Percentiles rank a stretch among this genome's conserved stretches.
These are phyloP conservation scores for Suillus subalutaceus DNA, from an alignment of 768 basidiomycete species.

Conservation along the genomic window DNA sequence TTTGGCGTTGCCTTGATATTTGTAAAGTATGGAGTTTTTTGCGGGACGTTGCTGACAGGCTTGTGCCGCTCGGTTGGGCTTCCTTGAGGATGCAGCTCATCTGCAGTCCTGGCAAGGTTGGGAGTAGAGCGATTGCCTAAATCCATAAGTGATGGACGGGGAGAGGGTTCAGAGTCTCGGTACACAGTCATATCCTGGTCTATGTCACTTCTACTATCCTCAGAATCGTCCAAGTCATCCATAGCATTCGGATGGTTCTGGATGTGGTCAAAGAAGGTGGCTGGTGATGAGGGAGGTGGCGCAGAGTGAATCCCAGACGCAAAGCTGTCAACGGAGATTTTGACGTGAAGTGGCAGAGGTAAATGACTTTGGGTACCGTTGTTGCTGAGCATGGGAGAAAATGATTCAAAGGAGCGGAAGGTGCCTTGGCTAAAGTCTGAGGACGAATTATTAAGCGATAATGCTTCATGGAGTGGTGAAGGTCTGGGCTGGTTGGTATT, in stretches of 20 bases:
- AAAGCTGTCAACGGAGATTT: slow-evolving; percentile 48
- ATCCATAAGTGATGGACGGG: slow-evolving; percentile 56
- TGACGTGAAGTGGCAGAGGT: slow-evolving; percentile 38
- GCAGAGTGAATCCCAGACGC: slow-evolving; percentile 57
- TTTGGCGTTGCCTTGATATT: slow-evolving; percentile 41
- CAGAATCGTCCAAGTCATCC: slow-evolving; percentile 70
- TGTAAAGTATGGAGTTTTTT: slow-evolving; percentile 47
- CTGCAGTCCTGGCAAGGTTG: slow-evolving; percentile 49
- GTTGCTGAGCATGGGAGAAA: slow-evolving; percentile 27
- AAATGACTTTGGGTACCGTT: slow-evolving; percentile 6
- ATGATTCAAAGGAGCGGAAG: slow-evolving; percentile 33
- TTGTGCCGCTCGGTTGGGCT: slow-evolving; percentile 42
- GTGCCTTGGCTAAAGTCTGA: slow-evolving; percentile 30
- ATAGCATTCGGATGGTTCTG: slow-evolving; percentile 71
- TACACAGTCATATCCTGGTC: slow-evolving; percentile 39
- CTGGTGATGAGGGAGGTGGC: slow-evolving; percentile 65
- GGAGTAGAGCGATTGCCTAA: slow-evolving; percentile 74
- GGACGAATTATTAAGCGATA: slow-evolving; percentile 25
- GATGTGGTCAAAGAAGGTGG: slow-evolving; percentile 76
- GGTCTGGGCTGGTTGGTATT: slow-evolving; percentile 22
- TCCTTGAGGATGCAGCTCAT: slow-evolving; percentile 39
- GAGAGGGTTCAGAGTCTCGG: slow-evolving; percentile 17
- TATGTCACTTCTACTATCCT: slow-evolving; percentile 44
- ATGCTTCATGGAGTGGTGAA: slow-evolving; percentile 20
- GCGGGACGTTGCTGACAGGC: slow-evolving; percentile 57